Conservation (phyloP, 345 rosid genomes). For the Eucalyptus marginata region DNA sequence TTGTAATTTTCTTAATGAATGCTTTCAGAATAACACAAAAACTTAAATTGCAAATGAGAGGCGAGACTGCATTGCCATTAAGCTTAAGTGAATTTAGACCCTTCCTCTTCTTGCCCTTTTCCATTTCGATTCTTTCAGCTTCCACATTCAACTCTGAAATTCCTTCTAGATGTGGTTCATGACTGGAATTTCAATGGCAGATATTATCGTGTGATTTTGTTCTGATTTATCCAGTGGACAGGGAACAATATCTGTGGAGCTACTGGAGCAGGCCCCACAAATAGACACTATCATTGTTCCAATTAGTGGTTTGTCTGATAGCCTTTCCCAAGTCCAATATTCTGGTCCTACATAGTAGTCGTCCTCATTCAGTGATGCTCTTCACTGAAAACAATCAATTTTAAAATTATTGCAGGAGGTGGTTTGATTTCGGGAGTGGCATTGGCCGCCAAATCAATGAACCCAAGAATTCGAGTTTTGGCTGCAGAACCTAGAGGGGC, state of each 20-base stretch:
- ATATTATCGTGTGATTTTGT: not conserved
- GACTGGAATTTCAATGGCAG: not conserved
- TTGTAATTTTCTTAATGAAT: not conserved
- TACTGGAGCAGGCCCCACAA: slow-evolving; percentile 62
- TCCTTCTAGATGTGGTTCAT: not conserved
- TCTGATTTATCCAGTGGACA: slow-evolving; percentile 55
- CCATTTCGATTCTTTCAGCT: not conserved
- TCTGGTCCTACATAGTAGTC: not conserved
- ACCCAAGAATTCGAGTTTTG: slow-evolving; percentile 63
- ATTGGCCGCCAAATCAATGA: slow-evolving; percentile 81
- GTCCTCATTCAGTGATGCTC: not conserved
- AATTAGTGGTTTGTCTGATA: slow-evolving; percentile 50
- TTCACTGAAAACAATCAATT: not conserved
- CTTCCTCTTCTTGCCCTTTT: not conserved
- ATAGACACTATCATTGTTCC: slow-evolving; percentile 73
- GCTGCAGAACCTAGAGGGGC: slow-evolving; percentile 94
- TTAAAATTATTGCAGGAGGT: slow-evolving; percentile 36
- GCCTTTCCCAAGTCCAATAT: not conserved
- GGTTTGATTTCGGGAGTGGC: slow-evolving; percentile 88
- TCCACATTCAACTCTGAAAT: not conserved
- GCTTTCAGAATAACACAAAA: not conserved
- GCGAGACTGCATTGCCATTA: not conserved
- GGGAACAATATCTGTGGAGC: slow-evolving; percentile 77
- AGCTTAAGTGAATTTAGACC: not conserved
- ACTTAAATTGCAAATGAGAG: not conserved